Evolutionary conservation across 192 early-diverging fungal genomes (phyloP).

Genomic region (Backusella luteola): DNA sequence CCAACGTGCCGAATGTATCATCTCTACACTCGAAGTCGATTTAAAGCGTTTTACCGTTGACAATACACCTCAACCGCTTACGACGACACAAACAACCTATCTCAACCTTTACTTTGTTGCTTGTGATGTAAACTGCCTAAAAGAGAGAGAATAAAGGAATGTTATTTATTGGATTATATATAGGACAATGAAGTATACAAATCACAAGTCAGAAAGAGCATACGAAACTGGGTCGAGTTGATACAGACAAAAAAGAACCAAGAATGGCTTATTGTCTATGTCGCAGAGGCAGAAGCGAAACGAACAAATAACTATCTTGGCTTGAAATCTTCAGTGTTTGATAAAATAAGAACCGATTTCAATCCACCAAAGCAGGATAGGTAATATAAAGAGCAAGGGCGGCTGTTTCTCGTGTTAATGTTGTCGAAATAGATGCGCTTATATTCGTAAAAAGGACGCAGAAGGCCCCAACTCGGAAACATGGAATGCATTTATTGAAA

Average conservation of each 20-base stretch:
- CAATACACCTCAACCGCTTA: conserved; percentile 36
- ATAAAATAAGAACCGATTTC: conserved; percentile 88
- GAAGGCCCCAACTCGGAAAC: conserved; percentile 48
- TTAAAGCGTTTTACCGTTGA: conserved; percentile 52
- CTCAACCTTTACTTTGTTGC: conserved; percentile 80
- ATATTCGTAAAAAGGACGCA: conserved; percentile 39
- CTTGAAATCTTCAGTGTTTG: conserved; percentile 72
- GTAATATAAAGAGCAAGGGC: conserved; percentile 15
- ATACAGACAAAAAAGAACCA: conserved; percentile 78
- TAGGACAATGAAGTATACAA: conserved; percentile 83
- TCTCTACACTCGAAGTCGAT: conserved; percentile 60
- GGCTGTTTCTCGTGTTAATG: not conserved
- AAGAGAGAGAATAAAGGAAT: not conserved
- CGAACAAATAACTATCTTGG: conserved; percentile 57
- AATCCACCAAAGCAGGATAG: conserved; percentile 63
- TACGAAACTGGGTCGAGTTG: conserved; percentile 76
- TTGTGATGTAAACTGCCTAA: conserved; percentile 60
- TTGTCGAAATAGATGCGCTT: conserved; percentile 38
- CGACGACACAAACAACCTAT: conserved; percentile 57
- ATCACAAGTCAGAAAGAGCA: conserved; percentile 57
- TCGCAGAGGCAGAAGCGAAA: conserved; percentile 53
- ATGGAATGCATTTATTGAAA: conserved; percentile 71
- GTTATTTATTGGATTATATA: not conserved
- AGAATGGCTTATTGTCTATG: conserved; percentile 87
- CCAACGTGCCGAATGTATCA: conserved; percentile 59